A percentile compares a stretch with the other conserved stretches of the same genome.
These are phyloP conservation scores for Starmera quercuum DNA, from an alignment of 805 yeast genomes.

Conservation along the genomic window DNA sequence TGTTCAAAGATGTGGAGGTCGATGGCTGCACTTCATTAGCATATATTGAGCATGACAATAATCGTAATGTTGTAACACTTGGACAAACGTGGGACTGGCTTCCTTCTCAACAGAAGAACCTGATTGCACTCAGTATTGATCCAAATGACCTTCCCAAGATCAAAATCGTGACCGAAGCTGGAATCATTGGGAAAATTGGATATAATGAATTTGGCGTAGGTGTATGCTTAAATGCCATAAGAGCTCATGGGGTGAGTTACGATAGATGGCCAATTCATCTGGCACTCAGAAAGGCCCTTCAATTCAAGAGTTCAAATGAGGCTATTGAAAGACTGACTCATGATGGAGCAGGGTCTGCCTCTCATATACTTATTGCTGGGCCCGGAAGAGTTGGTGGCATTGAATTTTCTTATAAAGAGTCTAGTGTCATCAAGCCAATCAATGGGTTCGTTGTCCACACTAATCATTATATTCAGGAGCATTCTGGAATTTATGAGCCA, in stretches of 20 bases:
- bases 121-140: neutral
- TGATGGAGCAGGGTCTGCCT: constrained; percentile 18
- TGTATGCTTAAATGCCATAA: constrained; percentile 16
- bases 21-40: constrained; percentile 26
- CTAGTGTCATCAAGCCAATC: neutral
- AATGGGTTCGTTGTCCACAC: constrained; percentile 1
- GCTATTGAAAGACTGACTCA: constrained; percentile 7
- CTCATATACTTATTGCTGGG: constrained; percentile 18
- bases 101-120: neutral
- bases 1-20: constrained; percentile 7
- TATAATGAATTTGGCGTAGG: constrained; percentile 14
- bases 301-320: constrained; percentile 14
- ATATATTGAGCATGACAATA: constrained; percentile 17
- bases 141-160: constrained; percentile 14
- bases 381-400: constrained; percentile 3
- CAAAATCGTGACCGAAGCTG: constrained; percentile 19
- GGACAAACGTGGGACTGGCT: constrained; percentile 39
- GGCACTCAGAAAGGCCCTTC: constrained; percentile 25
- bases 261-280: constrained; percentile 29
- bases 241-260: constrained; percentile 19
- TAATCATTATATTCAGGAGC: neutral
- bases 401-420: constrained; percentile 1
- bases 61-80: constrained; percentile 17
- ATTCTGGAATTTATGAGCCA: neutral
- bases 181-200: constrained; percentile 19